Base-by-base conservation (phyloP, 1,284 basidiomycete genomes). In the Ustilago vetiveriae region DNA sequence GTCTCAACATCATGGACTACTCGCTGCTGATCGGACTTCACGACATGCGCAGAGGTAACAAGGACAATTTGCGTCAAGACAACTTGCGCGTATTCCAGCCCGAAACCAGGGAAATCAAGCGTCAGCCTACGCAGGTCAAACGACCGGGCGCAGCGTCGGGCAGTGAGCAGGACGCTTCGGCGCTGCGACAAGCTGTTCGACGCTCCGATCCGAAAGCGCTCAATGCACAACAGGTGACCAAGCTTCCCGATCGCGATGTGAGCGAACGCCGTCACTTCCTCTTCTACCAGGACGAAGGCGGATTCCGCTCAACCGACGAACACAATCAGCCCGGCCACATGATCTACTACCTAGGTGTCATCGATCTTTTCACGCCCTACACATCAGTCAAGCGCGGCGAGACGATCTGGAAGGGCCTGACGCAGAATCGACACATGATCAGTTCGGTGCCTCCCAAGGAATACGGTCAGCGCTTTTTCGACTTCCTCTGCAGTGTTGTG, bases 271-370 rank as follows among this genome's bases (percentile, higher is more conserved):
- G 89, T 42, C 88, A 92, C 67, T 94, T 95, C 82, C 82, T 96
- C 32, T 98, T 98, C 83, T 98, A 97, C 81, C 92, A 95, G 79
- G 94, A 98, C 80, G 96, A 98, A 78, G 94, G 94, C 22, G 95
- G 96, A 1, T 83, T 96, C 57, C 88, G 90, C 24, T 92, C 93
- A 23, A 96, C 94, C 14, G 89, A 95, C 82, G 92, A 95, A 74
- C 82, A 82, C 21, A 95, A 98, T 80, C 84, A 87, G 27, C 84
- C 86, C 4, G 84, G 90, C 82, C 88, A 90, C 71, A 88, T 87
- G 46, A 91, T 98, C 62, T 98, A 98, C 83, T 98, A 98, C 83
- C 66, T 84, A 17, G 84, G 82, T 29, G 74, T 83, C 37, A 82
- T 82, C 48, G 81, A 82, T 41, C 69, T 81, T 3, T 76, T 82